Percentiles rank a stretch among this genome's conserved stretches.
Evolutionary conservation across 2,329 filamentous ascomycete species (phyloP).

Genomic region (Penicillium sp.): DNA sequence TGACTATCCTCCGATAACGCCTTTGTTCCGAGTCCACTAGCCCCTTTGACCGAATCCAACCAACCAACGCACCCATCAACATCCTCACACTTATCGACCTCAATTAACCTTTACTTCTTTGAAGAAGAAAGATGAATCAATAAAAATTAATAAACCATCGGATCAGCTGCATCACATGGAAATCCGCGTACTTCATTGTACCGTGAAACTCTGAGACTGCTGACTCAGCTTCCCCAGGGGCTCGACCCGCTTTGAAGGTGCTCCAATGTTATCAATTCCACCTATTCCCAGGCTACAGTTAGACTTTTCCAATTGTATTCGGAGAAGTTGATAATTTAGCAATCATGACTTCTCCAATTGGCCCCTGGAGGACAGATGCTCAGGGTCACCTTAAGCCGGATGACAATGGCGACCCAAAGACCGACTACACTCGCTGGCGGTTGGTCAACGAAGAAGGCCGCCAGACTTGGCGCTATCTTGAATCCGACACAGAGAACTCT

Average conservation of each 20-base stretch:
- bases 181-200: conserved; percentile 11
- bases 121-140: neutral
- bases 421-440: conserved; percentile 82
- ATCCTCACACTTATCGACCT: neutral
- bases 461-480: conserved; percentile 92
- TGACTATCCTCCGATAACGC: neutral
- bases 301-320: neutral
- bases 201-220: conserved; percentile 18
- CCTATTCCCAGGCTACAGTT: neutral
- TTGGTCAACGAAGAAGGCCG: conserved; percentile 77
- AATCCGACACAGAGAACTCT: conserved; percentile 66
- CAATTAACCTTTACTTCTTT: neutral
- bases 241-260: neutral
- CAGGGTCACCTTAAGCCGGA: conserved; percentile 37
- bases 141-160: neutral
- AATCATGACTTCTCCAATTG: conserved; percentile 32
- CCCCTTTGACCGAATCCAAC: neutral
- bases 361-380: conserved; percentile 34
- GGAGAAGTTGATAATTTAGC: neutral
- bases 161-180: conserved; percentile 1
- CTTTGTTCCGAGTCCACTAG: no score
- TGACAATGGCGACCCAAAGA: conserved; percentile 52
- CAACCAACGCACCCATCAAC: neutral
- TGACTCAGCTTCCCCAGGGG: conserved; percentile 20
- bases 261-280: neutral